These are phyloP conservation scores for Candida wancherniae DNA, from an alignment of 805 yeast genomes.

Conservation along the genomic window DNA sequence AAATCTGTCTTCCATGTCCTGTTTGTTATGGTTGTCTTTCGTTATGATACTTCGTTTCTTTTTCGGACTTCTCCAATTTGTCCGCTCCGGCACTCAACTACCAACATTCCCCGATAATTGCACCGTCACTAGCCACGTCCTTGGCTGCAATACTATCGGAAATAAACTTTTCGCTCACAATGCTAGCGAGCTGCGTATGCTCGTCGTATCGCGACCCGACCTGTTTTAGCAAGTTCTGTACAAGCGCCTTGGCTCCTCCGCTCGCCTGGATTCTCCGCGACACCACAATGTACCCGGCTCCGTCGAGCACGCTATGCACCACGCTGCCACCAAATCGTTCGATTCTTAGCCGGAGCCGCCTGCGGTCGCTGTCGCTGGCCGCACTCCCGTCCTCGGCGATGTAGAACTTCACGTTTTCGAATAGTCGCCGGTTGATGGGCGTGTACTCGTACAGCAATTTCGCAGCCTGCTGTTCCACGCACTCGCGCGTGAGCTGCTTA, in stretches of 20 bases:
- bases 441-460: background rate
- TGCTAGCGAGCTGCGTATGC: constrained; percentile 25
- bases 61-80: too few relatives aligned
- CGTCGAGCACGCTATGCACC: constrained; percentile 1
- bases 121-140: constrained; percentile 7
- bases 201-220: constrained; percentile 15
- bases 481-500: constrained; percentile 3
- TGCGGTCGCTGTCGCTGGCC: constrained; percentile 4
- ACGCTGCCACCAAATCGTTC: constrained; percentile 42
- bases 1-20: too few relatives aligned
- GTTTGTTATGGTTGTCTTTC: too few relatives aligned
- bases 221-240: constrained; percentile 10
- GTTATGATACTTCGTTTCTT: too few relatives aligned
- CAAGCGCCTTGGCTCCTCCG: constrained; percentile 5
- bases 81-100: too few relatives aligned
- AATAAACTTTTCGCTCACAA: constrained; percentile 32
- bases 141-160: constrained; percentile 14
- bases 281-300: constrained; percentile 39
- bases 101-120: too few relatives aligned
- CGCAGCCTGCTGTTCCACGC: background rate
- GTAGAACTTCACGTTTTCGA: constrained; percentile 31
- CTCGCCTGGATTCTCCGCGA: constrained; percentile 10
- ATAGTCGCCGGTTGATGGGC: constrained; percentile 22
- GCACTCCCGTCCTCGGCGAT: constrained; percentile 18
- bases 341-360: constrained; percentile 23